Conservation (phyloP, 2,329 filamentous ascomycete genomes). For the Fusarium begoniae region DNA sequence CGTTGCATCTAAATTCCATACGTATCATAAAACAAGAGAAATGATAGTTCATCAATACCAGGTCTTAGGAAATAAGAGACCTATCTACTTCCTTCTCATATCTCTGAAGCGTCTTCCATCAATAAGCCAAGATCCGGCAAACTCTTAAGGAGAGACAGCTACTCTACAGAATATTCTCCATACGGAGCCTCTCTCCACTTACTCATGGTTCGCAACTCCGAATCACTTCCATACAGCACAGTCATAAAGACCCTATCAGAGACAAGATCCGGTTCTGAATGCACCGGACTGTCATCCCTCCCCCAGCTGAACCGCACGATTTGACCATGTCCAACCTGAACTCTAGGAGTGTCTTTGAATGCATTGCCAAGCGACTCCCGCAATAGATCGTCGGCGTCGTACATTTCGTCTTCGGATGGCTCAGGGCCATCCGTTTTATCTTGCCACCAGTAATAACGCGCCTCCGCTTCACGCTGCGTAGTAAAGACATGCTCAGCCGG, state of each 20-base stretch:
- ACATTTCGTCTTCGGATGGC: background rate
- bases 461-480: background rate
- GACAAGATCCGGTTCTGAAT: background rate
- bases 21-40: background rate
- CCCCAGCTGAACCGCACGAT: conserved; percentile 1
- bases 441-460: background rate
- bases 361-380: background rate
- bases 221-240: background rate
- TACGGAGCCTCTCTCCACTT: background rate
- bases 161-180: background rate
- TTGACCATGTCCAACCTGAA: background rate
- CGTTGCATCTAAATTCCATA: background rate
- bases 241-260: background rate
- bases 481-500: background rate
- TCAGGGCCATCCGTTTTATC: rapidly evolving
- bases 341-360: background rate
- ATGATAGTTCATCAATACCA: rapidly evolving
- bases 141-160: background rate
- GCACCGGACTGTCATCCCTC: background rate
- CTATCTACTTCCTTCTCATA: background rate
- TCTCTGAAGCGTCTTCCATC: rapidly evolving
- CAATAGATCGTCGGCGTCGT: background rate
- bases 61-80: rapidly evolving
- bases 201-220: background rate
- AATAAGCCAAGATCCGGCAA: background rate